Evolutionary conservation across 2,329 filamentous ascomycete species (phyloP).

Genomic region (Cladosporium sp.): DNA sequence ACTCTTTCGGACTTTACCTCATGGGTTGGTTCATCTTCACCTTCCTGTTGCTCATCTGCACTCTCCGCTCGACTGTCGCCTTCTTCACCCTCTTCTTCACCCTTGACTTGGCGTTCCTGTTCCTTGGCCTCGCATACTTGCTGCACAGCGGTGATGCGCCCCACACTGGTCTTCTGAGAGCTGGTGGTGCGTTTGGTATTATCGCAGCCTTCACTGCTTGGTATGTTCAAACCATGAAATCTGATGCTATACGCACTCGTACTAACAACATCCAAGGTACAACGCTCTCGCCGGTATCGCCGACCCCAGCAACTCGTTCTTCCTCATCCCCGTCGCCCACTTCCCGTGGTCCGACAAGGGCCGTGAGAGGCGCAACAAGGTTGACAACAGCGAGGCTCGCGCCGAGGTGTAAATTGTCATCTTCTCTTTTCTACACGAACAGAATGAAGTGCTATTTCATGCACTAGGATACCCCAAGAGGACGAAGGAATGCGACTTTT

Average conservation of each 20-base stretch:
- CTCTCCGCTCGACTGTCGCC: conserved; percentile 59
- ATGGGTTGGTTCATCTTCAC: conserved; percentile 65
- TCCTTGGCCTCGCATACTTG: conserved; percentile 59
- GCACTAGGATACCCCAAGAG: conserved; percentile 5
- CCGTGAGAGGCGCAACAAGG: conserved; percentile 56
- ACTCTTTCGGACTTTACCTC: conserved; percentile 60
- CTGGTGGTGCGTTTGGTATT: conserved; percentile 56
- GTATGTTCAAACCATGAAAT: conserved; percentile 31
- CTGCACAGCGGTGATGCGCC: conserved; percentile 43
- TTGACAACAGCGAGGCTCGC: conserved; percentile 46
- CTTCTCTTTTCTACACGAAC: not conserved
- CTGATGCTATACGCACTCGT: no score
- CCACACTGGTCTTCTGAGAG: conserved; percentile 50
- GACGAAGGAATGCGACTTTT: not conserved
- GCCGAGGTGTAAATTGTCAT: conserved; percentile 24
- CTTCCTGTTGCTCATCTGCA: conserved; percentile 56
- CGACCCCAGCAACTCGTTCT: conserved; percentile 71
- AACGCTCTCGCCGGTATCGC: conserved; percentile 58
- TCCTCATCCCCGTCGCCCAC: conserved; percentile 87
- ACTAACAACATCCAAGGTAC: conserved; percentile 38
- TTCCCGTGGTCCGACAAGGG: conserved; percentile 91
- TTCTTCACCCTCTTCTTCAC: conserved; percentile 62
- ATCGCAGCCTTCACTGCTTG: conserved; percentile 57
- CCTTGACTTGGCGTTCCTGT: conserved; percentile 60
- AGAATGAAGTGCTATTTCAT: not conserved